phyloP scores from a whole-genome alignment of 2,329 filamentous ascomycete species.

The Neonectria hederae region DNA sequence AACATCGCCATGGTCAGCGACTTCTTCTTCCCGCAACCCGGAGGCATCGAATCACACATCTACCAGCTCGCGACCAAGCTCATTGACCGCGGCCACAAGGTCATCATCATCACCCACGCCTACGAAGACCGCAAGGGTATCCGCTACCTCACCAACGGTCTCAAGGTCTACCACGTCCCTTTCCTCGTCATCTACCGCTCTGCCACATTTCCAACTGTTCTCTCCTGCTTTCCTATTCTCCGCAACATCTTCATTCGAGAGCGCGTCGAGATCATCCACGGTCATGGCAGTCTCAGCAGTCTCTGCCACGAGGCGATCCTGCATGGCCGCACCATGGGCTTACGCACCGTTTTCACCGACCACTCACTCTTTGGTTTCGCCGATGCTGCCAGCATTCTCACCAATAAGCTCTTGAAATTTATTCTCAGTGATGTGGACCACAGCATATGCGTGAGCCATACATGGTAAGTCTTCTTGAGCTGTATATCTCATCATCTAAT shows the following conservation, averaged over 20 bases:
- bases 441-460: constrained; percentile 98
- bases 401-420: constrained; percentile 97
- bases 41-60: constrained; percentile 97
- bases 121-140: constrained; percentile 92
- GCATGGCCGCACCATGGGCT: constrained; percentile 94
- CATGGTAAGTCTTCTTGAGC: constrained; percentile 70
- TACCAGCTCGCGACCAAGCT: constrained; percentile 97
- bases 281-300: constrained; percentile 93
- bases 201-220: constrained; percentile 93
- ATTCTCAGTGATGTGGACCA: constrained; percentile 96
- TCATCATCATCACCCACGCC: constrained; percentile 96
- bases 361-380: constrained; percentile 98
- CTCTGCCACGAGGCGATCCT: constrained; percentile 95
- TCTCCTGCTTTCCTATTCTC: constrained; percentile 98
- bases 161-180: constrained; percentile 98
- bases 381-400: constrained; percentile 93
- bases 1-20: constrained; percentile 95
- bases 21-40: constrained; percentile 98
- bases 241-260: constrained; percentile 95
- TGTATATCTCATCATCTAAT: background rate
- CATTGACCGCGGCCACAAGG: constrained; percentile 96
- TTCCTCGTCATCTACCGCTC: constrained; percentile 96
- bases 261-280: constrained; percentile 95
- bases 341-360: constrained; percentile 96
- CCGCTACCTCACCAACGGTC: constrained; percentile 93